A percentile compares a stretch with the other conserved stretches of the same genome.
Evolutionary conservation across 768 basidiomycete genomes (phyloP).

Genomic region (Tylopilus felleus): DNA sequence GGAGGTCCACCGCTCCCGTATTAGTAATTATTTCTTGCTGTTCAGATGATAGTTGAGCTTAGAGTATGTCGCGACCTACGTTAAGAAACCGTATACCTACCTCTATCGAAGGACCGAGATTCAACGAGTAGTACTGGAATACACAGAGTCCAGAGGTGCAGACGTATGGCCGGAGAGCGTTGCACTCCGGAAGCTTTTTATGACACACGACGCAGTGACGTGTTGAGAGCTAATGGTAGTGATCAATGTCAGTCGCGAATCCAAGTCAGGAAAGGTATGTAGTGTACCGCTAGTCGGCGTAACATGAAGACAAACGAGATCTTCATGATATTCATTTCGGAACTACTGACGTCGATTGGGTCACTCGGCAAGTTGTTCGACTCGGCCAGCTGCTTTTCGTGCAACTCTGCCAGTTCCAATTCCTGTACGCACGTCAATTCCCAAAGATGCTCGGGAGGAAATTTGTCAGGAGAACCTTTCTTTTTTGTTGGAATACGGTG

Average conservation of each 20-base stretch:
- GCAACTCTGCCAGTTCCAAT: constrained; percentile 38
- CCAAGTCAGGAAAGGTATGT: neutral
- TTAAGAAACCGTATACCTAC: constrained; percentile 29
- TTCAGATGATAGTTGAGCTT: neutral
- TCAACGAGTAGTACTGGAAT: constrained; percentile 66
- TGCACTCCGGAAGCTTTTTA: constrained; percentile 48
- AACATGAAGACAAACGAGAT: constrained; percentile 63
- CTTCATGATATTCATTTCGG: constrained; percentile 56
- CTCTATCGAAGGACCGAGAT: constrained; percentile 66
- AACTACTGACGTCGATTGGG: constrained; percentile 38
- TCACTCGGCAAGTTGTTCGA: constrained; percentile 54
- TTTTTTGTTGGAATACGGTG: constrained; percentile 35
- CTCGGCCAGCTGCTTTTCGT: constrained; percentile 37
- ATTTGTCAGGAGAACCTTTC: constrained; percentile 25
- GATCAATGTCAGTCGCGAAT: neutral
- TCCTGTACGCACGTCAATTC: constrained; percentile 4
- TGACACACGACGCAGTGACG: constrained; percentile 77
- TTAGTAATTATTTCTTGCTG: constrained; percentile 72
- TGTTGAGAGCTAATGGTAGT: constrained; percentile 49
- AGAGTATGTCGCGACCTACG: neutral
- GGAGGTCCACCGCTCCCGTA: constrained; percentile 60
- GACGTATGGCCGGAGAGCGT: constrained; percentile 71
- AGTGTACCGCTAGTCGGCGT: constrained; percentile 54
- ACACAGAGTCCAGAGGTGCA: constrained; percentile 63
- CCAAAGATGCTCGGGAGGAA: neutral